Percentiles rank a stretch among this genome's conserved stretches.
Evolutionary conservation across 257 asterid species (phyloP).

Genomic region (Leptodermis oblonga): DNA sequence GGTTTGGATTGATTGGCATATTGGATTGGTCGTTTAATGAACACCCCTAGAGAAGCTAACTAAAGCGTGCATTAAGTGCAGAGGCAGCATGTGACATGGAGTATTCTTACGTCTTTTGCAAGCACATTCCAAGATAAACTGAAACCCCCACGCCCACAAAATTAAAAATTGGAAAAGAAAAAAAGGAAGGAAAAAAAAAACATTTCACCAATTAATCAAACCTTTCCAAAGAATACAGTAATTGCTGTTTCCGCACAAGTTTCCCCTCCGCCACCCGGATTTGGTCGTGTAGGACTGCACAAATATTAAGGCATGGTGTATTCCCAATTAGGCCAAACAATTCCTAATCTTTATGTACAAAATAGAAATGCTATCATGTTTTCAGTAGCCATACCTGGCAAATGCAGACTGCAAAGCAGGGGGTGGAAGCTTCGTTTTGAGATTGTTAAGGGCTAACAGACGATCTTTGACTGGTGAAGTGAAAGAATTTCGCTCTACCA

Average conservation of each 20-base stretch:
- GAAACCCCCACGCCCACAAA: not conserved
- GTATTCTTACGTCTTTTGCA: not conserved
- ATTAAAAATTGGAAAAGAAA: no score
- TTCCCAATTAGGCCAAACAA: conserved; percentile 1
- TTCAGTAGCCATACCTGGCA: conserved; percentile 56
- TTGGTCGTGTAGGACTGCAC: conserved; percentile 93
- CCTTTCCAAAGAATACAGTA: conserved; percentile 85
- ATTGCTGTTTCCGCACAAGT: conserved; percentile 97
- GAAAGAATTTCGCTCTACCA: conserved; percentile 92
- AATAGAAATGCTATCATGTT: conserved; percentile 14
- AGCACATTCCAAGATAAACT: not conserved
- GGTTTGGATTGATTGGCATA: no score
- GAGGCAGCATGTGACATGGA: not conserved
- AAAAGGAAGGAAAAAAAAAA: not conserved
- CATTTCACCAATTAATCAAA: conserved; percentile 13
- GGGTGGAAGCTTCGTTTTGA: conserved; percentile 67
- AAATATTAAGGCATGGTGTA: conserved; percentile 13
- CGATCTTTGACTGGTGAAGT: conserved; percentile 98
- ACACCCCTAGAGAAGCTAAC: not conserved
- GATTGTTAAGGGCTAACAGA: conserved; percentile 59
- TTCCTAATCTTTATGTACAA: not conserved
- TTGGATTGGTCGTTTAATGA: no score
- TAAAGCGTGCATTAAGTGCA: not conserved
- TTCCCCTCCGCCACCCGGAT: conserved; percentile 98
- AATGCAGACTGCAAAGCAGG: conserved; percentile 93